Percentiles rank a stretch among this genome's conserved stretches.
Evolutionary conservation across 257 asterid species (phyloP).

Genomic region (Datura wrightii): DNA sequence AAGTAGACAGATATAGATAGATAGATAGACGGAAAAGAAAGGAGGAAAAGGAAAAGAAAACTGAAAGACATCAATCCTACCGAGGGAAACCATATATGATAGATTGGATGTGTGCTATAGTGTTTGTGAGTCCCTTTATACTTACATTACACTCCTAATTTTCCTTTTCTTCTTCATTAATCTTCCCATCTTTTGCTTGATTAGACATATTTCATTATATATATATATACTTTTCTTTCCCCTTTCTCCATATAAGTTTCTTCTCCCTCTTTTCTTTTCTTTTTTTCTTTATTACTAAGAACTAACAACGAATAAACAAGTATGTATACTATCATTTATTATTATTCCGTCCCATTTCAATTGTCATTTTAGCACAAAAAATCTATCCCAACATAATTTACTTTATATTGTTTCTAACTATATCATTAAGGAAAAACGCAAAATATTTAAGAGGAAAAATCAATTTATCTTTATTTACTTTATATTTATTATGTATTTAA

Average conservation of each 20-base stretch:
- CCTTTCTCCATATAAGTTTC: neutral
- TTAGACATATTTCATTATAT: neutral
- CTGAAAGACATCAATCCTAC: slow-evolving; percentile 49
- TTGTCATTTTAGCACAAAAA: too few relatives aligned
- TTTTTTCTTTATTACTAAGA: too few relatives aligned
- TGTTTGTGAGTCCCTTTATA: slow-evolving; percentile 45
- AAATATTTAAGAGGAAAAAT: too few relatives aligned
- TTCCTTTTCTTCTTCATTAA: neutral
- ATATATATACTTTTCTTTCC: too few relatives aligned
- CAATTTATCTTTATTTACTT: too few relatives aligned
- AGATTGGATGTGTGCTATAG: slow-evolving; percentile 43
- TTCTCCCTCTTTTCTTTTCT: neutral
- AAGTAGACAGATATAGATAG: slow-evolving; percentile 12
- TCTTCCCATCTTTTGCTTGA: neutral
- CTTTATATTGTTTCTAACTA: too few relatives aligned
- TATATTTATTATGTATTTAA: too few relatives aligned
- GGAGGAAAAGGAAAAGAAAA: slow-evolving; percentile 31
- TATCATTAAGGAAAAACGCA: too few relatives aligned
- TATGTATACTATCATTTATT: too few relatives aligned
- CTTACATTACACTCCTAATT: neutral
- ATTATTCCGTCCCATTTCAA: too few relatives aligned
- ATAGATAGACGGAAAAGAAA: slow-evolving; percentile 37
- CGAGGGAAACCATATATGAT: slow-evolving; percentile 38
- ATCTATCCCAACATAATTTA: too few relatives aligned
- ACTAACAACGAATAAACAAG: too few relatives aligned